Evolutionary conservation across 345 rosid species (phyloP).

Genomic region (Camelina hispida): DNA sequence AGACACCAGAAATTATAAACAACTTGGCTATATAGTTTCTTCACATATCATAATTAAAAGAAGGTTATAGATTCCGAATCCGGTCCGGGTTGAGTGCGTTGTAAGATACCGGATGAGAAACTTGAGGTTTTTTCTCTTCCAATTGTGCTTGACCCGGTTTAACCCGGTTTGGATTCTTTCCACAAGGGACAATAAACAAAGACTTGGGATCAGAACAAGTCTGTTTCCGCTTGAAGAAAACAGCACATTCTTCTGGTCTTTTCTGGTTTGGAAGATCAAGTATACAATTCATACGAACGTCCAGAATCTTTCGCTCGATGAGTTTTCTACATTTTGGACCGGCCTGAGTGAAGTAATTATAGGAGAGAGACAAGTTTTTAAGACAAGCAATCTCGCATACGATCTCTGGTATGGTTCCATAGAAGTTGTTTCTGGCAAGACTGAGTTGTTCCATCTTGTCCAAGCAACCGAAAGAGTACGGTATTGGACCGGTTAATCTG

Average conservation of each 20-base stretch:
- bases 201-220: constrained; percentile 56
- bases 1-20: constrained; percentile 12
- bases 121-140: neutral
- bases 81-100: constrained; percentile 34
- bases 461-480: constrained; percentile 64
- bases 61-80: constrained; percentile 29
- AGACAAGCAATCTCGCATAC: constrained; percentile 56
- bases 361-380: constrained; percentile 61
- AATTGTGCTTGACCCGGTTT: constrained; percentile 25
- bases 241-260: constrained; percentile 54
- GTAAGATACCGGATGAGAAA: constrained; percentile 30
- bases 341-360: constrained; percentile 65
- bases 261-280: constrained; percentile 72
- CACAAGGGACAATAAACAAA: constrained; percentile 55
- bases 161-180: constrained; percentile 30
- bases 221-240: constrained; percentile 56
- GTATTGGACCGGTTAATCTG: constrained; percentile 69
- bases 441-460: constrained; percentile 69
- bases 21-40: constrained; percentile 8
- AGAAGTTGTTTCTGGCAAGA: constrained; percentile 62
- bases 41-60: neutral
- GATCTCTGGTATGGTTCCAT: constrained; percentile 72
- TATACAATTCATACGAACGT: constrained; percentile 75
- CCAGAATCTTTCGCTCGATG: constrained; percentile 56
- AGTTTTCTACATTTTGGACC: constrained; percentile 69